phyloP scores from a whole-genome alignment of 306 rosid species.

The Castanopsis chinensis region DNA sequence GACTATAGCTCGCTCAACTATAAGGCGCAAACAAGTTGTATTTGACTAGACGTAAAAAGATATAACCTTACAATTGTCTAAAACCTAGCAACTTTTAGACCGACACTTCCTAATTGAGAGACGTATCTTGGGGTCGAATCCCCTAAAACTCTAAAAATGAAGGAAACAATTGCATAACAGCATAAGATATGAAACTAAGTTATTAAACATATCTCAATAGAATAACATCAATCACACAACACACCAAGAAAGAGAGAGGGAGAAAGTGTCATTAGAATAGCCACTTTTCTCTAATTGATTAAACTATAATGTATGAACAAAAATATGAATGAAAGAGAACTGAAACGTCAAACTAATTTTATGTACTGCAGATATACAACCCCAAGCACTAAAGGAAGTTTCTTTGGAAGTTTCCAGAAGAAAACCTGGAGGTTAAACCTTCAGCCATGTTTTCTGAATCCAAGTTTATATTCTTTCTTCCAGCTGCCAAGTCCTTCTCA shows the following conservation, averaged over 20 bases:
- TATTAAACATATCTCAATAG: not conserved
- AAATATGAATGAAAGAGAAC: not conserved
- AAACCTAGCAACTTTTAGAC: not conserved
- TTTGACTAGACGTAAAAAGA: not conserved
- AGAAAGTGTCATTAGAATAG: not conserved
- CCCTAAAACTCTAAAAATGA: too few relatives aligned
- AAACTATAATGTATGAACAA: not conserved
- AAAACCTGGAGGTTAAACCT: conserved; percentile 76
- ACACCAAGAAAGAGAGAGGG: not conserved
- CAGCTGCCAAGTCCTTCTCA: conserved; percentile 80
- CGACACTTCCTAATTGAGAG: too few relatives aligned
- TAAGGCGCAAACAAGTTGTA: not conserved
- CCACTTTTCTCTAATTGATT: not conserved
- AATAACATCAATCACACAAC: not conserved
- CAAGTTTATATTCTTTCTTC: conserved; percentile 65
- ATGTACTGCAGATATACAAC: not conserved
- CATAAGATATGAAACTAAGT: not conserved
- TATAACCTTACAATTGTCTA: not conserved
- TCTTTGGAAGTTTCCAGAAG: conserved; percentile 73
- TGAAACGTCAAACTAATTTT: not conserved
- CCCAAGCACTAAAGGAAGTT: conserved; percentile 59
- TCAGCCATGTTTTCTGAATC: conserved; percentile 71
- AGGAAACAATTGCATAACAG: too few relatives aligned
- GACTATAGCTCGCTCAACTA: too few relatives aligned
- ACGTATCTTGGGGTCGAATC: too few relatives aligned